Evolutionary conservation across 768 basidiomycete species (phyloP).

Genomic region (Mycena capillaripes): DNA sequence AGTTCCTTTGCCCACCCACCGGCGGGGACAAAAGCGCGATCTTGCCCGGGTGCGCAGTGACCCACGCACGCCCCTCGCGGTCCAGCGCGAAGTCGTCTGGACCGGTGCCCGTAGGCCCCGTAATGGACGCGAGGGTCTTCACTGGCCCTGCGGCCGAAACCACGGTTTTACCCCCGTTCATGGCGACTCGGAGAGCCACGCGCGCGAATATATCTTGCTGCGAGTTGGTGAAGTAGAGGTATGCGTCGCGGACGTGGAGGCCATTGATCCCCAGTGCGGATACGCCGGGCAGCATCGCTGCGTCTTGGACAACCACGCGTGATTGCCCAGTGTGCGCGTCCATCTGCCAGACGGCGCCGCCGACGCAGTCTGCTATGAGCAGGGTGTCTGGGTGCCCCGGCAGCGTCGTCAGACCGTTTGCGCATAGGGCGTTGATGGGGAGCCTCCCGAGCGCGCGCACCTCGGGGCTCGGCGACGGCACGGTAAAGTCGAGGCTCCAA

Average conservation of each 20-base stretch:
- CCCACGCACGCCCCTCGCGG: no score
- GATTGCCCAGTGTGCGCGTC: background rate
- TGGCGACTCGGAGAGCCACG: no score
- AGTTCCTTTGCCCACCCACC: no score
- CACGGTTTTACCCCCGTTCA: no score
- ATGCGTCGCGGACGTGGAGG: background rate
- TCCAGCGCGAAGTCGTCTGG: no score
- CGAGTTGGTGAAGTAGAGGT: background rate
- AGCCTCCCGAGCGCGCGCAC: background rate
- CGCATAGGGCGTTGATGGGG: background rate
- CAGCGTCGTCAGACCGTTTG: conserved; percentile 3
- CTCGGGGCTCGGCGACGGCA: background rate
- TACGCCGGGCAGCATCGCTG: background rate
- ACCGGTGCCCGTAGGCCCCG: no score
- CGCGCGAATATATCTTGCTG: background rate
- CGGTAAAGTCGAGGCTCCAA: conserved; percentile 26
- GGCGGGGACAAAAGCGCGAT: no score
- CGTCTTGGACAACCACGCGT: conserved; percentile 7
- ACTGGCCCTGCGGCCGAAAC: no score
- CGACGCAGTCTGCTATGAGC: conserved; percentile 15
- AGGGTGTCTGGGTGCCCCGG: background rate
- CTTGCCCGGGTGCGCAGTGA: no score
- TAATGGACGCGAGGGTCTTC: no score
- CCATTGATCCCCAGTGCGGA: conserved; percentile 27
- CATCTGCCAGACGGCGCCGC: conserved; percentile 25